Conservation (phyloP, 2,329 filamentous ascomycete genomes). For the Hymenoscyphus fraxineus region DNA sequence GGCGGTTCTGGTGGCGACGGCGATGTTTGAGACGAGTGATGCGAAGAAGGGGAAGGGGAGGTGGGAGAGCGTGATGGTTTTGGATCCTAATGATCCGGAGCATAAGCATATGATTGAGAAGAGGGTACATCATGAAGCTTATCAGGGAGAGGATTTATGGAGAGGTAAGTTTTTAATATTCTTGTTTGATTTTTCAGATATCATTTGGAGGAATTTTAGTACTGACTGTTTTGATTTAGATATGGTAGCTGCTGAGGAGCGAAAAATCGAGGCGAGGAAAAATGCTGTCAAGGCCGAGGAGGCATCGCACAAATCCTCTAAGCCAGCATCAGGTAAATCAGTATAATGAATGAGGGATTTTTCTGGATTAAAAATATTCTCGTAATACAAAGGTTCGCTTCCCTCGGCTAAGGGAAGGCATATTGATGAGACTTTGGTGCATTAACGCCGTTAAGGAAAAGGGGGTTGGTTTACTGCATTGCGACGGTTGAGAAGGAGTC, state of each 20-base stretch:
- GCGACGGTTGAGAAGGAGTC: neutral
- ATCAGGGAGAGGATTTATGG: slow-evolving; percentile 90
- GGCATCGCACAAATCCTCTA: slow-evolving; percentile 9
- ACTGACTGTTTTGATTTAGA: slow-evolving; percentile 48
- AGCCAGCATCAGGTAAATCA: slow-evolving; percentile 53
- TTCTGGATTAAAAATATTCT: neutral
- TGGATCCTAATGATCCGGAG: slow-evolving; percentile 77
- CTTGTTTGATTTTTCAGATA: neutral
- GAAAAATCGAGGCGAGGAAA: slow-evolving; percentile 45
- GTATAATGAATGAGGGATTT: neutral
- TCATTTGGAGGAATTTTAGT: neutral
- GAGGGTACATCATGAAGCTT: slow-evolving; percentile 80
- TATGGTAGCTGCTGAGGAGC: slow-evolving; percentile 80
- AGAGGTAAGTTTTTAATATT: slow-evolving; percentile 55
- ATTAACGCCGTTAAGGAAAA: too few relatives aligned
- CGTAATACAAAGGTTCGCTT: neutral
- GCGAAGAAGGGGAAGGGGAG: slow-evolving; percentile 69
- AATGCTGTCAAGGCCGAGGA: slow-evolving; percentile 50
- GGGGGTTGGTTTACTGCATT: neutral
- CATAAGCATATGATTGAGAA: slow-evolving; percentile 84
- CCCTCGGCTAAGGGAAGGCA: neutral
- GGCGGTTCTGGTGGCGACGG: slow-evolving; percentile 62
- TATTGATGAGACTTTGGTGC: too few relatives aligned
- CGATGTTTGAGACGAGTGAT: slow-evolving; percentile 70
- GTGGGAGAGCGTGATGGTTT: slow-evolving; percentile 79